These are phyloP conservation scores for Musa balbisiana DNA, from an alignment of 202 grass and related monocot genomes.

Conservation along the genomic window DNA sequence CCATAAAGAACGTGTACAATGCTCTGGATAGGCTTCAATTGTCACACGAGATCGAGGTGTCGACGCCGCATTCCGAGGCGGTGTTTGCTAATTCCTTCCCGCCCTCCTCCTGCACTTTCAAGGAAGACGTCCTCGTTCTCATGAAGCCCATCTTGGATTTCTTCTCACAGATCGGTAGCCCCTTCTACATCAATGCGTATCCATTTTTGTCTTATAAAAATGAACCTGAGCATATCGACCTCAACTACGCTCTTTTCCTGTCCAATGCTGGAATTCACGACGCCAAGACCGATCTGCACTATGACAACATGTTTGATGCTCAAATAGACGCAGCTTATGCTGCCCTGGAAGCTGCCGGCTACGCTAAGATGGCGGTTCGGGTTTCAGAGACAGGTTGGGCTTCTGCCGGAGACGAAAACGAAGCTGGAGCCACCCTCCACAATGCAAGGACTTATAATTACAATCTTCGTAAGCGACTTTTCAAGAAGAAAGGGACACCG, in stretches of 20 bases:
- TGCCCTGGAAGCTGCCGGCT: slow-evolving; percentile 65
- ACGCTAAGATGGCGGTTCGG: slow-evolving; percentile 71
- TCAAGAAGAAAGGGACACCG: slow-evolving; percentile 87
- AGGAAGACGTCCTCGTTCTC: slow-evolving; percentile 53
- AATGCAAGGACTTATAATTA: slow-evolving; percentile 94
- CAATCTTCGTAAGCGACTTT: slow-evolving; percentile 74
- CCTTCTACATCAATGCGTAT: slow-evolving; percentile 85
- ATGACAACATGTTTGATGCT: slow-evolving; percentile 96
- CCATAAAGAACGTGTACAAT: slow-evolving; percentile 76
- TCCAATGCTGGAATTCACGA: slow-evolving; percentile 66
- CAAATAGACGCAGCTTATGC: slow-evolving; percentile 90
- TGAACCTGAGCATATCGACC: slow-evolving; percentile 63
- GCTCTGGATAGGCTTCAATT: slow-evolving; percentile 59
- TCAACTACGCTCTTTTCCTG: slow-evolving; percentile 89
- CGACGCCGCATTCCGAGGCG: slow-evolving; percentile 58
- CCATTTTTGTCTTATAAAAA: slow-evolving; percentile 86
- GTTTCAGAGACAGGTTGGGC: slow-evolving; percentile 95
- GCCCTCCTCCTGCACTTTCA: slow-evolving; percentile 75
- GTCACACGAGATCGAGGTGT: slow-evolving; percentile 50
- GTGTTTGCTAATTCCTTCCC: slow-evolving; percentile 84
- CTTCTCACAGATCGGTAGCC: slow-evolving; percentile 42
- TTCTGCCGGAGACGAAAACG: slow-evolving; percentile 56
- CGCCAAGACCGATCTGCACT: slow-evolving; percentile 66
- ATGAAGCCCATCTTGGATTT: slow-evolving; percentile 80
- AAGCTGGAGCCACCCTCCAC: slow-evolving; percentile 57